Evolutionary conservation across 441 rosid species (phyloP).

Genomic region (Omphalea diandra): DNA sequence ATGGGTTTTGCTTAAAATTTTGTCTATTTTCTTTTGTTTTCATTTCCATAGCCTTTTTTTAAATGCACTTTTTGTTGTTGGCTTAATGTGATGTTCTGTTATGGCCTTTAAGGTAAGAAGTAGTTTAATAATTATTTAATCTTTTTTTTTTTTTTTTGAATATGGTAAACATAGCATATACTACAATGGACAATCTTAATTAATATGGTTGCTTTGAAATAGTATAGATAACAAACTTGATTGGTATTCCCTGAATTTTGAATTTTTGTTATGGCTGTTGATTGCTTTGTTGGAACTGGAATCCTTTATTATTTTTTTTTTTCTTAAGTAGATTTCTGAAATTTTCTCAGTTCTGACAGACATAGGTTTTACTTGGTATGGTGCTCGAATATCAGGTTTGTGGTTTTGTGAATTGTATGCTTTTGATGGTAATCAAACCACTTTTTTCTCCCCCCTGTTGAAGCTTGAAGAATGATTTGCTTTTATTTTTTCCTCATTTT

Average conservation of each 20-base stretch:
- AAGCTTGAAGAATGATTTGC: background rate
- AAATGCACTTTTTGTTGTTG: background rate
- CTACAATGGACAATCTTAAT: background rate
- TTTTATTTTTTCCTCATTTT: background rate
- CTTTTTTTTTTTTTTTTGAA: background rate
- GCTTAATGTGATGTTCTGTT: slow-evolving; percentile 7
- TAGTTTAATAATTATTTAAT: background rate
- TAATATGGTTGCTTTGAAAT: background rate
- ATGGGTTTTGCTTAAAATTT: slow-evolving; percentile 19
- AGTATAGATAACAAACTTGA: background rate
- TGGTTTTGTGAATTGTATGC: background rate
- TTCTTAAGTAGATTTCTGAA: background rate
- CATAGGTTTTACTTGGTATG: background rate
- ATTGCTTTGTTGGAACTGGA: background rate
- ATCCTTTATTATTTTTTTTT: no score
- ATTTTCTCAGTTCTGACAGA: background rate
- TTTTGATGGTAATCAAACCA: background rate
- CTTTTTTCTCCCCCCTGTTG: background rate
- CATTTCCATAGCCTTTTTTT: background rate
- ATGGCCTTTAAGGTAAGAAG: background rate
- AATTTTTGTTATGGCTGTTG: background rate
- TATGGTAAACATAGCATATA: background rate
- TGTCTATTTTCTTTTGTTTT: background rate
- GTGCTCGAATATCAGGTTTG: background rate
- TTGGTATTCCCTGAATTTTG: background rate